A percentile compares a stretch with the other conserved stretches of the same genome.
These are phyloP conservation scores for Candida incommunis DNA, from an alignment of 805 yeast species.

Conservation along the genomic window DNA sequence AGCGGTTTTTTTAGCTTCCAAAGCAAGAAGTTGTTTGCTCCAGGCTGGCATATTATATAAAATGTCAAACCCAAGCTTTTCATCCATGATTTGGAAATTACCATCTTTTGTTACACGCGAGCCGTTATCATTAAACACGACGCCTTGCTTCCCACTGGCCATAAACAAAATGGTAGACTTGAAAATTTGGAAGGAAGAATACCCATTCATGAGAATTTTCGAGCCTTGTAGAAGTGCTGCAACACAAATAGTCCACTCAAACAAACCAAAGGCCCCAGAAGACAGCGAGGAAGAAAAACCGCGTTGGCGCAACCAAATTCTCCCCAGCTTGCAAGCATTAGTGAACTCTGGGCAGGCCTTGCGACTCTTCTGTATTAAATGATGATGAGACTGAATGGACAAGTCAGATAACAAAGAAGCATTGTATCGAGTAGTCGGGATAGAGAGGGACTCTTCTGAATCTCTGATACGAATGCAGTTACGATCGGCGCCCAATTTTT, in stretches of 20 bases:
- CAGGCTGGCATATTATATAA: constrained; percentile 67
- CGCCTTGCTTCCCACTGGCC: constrained; percentile 48
- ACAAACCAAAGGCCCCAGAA: constrained; percentile 80
- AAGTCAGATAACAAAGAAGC: constrained; percentile 61
- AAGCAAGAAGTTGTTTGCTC: constrained; percentile 47
- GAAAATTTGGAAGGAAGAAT: constrained; percentile 85
- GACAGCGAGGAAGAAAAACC: constrained; percentile 54
- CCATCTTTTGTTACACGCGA: neutral
- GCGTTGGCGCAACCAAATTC: constrained; percentile 82
- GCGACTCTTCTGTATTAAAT: neutral
- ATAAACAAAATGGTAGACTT: constrained; percentile 74
- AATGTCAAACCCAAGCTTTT: constrained; percentile 45
- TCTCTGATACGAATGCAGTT: constrained; percentile 50
- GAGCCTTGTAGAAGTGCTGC: constrained; percentile 67
- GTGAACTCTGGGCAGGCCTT: constrained; percentile 67
- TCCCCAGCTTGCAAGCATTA: constrained; percentile 77
- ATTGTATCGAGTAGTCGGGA: constrained; percentile 78
- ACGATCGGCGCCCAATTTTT: constrained; percentile 64
- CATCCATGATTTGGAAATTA: constrained; percentile 8
- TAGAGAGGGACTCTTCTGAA: constrained; percentile 27
- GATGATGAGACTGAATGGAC: constrained; percentile 30
- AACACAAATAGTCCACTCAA: constrained; percentile 73
- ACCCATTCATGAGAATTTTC: constrained; percentile 70
- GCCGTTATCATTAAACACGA: neutral
- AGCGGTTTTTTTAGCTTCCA: constrained; percentile 57